Evolutionary conservation across 2,329 filamentous ascomycete species (phyloP), one percentile per base, ranked within the genome.

Genomic region (Coniochaeta pulveracea): DNA sequence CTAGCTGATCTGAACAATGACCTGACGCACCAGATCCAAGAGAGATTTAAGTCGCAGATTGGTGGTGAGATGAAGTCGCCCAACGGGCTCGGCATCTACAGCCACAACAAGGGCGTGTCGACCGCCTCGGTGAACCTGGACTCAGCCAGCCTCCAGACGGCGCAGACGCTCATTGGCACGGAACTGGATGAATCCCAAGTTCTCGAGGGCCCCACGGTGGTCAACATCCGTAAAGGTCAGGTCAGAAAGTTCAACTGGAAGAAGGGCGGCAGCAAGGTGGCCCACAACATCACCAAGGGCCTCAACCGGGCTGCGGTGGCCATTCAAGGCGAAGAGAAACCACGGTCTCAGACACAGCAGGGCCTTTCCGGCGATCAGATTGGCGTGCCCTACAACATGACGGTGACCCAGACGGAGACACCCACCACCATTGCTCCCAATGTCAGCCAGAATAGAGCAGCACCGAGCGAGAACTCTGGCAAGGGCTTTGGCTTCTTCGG

Each of bases 181-280:
- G 73, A 77, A 40, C 68, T 72, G 12, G 80, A 83, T 28, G 28
- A 31, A 2, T 85, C 91, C 25, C 67, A 66, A 0, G 66, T 75
- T 36, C 55, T 76, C n/a, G 71, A 76, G 41, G 82, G 85, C 3
- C 88, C 91, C n/a, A 91, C 93, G 39, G 83, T 96, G 21, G 83
- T 96, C 39, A 93, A 91, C 47, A 93, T 96, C 41, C 78, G 86
- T 47, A 96, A 95, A 61, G 86, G 83, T 19, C 86, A 94, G 52
- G 77, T 81, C 34, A 93, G 86, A 63, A 96, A 95, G 56, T 95
- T 95, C 61, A 94, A 94, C 61, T 96, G 91, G 88, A 94, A 95
- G 69, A 94, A 93, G 64, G 86, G 86, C 24, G 85, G 85, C 24
- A 89, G 93, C 58, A 88, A 84, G 36, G 80, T 96, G 47, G 88